These are phyloP conservation scores for Neurospora sp. DNA, from an alignment of 495 filamentous ascomycete species.

Conservation along the genomic window DNA sequence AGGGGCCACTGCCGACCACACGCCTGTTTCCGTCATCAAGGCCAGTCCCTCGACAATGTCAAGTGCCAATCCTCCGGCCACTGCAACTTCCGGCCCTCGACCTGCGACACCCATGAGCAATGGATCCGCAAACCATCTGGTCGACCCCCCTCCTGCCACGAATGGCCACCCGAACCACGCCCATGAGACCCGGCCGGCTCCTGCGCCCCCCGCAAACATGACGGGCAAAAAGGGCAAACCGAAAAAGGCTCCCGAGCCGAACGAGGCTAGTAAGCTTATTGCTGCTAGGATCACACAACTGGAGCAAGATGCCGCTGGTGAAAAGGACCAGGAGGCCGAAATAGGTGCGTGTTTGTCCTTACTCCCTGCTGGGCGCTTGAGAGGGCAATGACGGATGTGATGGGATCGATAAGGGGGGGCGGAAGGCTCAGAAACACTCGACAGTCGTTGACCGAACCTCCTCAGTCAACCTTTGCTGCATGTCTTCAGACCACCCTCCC, in stretches of 20 bases:
- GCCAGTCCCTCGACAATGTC: slow-evolving; percentile 12
- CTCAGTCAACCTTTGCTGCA: background rate
- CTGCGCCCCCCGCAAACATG: slow-evolving; percentile 30
- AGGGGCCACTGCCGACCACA: background rate
- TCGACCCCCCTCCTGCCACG: slow-evolving; percentile 12
- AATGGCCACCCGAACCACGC: slow-evolving; percentile 28
- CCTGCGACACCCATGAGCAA: slow-evolving; percentile 21
- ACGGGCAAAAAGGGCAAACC: slow-evolving; percentile 56
- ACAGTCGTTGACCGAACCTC: background rate
- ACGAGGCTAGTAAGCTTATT: slow-evolving; percentile 80
- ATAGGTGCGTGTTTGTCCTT: slow-evolving; percentile 67
- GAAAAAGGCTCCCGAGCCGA: slow-evolving; percentile 64
- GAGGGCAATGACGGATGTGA: background rate
- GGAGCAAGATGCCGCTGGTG: slow-evolving; percentile 81
- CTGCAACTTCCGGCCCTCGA: slow-evolving; percentile 15
- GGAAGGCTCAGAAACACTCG: background rate
- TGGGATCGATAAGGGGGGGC: background rate
- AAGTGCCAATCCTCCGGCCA: slow-evolving; percentile 17
- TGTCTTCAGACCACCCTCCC: background rate
- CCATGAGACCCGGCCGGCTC: slow-evolving; percentile 32
- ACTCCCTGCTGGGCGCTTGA: background rate
- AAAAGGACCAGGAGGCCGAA: slow-evolving; percentile 91
- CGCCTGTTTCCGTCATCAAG: background rate
- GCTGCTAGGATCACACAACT: slow-evolving; percentile 91
- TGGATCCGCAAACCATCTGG: slow-evolving; percentile 14